Conservation (phyloP, 1,284 basidiomycete species). For the Inonotus obliquus region DNA sequence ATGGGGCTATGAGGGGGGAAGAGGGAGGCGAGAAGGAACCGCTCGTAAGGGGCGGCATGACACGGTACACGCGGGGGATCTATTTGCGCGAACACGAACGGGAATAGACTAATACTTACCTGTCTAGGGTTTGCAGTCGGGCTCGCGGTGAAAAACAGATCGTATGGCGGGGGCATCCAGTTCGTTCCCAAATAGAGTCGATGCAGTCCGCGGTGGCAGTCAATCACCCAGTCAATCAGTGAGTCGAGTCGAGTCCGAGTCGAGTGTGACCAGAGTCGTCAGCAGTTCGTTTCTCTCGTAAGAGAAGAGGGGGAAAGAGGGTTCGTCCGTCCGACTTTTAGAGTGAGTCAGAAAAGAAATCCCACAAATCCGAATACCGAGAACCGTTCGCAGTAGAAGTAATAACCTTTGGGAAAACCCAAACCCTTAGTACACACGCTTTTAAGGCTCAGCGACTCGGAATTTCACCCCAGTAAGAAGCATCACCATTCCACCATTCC, state of each 20-base stretch:
- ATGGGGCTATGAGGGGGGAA: neutral
- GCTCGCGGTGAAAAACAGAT: constrained; percentile 61
- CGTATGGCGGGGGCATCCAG: constrained; percentile 27
- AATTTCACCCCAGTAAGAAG: too few relatives aligned
- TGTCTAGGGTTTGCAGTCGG: constrained; percentile 56
- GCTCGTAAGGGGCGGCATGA: neutral
- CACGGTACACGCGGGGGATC: neutral
- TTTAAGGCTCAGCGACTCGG: too few relatives aligned
- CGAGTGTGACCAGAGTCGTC: too few relatives aligned
- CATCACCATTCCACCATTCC: too few relatives aligned
- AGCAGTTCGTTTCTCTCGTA: too few relatives aligned
- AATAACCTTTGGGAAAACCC: too few relatives aligned
- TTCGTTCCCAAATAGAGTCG: neutral
- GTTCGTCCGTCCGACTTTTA: too few relatives aligned
- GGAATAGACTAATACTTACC: constrained; percentile 24
- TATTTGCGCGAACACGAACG: neutral
- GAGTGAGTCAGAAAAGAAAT: too few relatives aligned
- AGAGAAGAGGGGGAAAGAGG: too few relatives aligned
- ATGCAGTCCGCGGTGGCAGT: neutral
- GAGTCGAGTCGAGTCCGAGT: neutral
- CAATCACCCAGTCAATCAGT: neutral
- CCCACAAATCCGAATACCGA: too few relatives aligned
- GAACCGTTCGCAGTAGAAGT: too few relatives aligned
- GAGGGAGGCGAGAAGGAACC: neutral
- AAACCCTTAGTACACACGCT: too few relatives aligned